These are phyloP conservation scores for Phytophthora cryptogea DNA, from an alignment of 352 stramenopile genomes.

Conservation along the genomic window DNA sequence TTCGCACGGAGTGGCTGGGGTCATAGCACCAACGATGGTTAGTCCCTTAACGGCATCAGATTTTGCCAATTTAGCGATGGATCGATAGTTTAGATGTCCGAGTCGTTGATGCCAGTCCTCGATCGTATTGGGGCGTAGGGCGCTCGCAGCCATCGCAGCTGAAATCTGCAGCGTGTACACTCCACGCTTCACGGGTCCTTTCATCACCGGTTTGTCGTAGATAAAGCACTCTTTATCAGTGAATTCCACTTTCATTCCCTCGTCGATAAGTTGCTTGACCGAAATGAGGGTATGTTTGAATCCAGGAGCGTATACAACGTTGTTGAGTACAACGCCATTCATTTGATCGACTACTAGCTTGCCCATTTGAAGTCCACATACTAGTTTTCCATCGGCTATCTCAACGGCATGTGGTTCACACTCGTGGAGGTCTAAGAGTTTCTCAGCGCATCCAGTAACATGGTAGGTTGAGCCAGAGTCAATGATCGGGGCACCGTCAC, in stretches of 20 bases:
- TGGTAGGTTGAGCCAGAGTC: constrained; percentile 14
- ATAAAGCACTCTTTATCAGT: constrained; percentile 6
- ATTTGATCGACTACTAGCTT: constrained; percentile 6
- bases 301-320: constrained; percentile 7
- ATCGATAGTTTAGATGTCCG: background rate
- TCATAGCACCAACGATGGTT: background rate
- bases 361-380: background rate
- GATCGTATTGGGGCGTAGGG: background rate
- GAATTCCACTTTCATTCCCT: constrained; percentile 13
- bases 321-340: background rate
- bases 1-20: background rate
- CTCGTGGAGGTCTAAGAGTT: constrained; percentile 5
- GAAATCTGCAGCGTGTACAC: background rate
- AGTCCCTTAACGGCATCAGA: background rate
- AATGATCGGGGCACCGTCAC: constrained; percentile 6
- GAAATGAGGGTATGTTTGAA: constrained; percentile 11
- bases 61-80: background rate
- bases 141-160: background rate
- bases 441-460: background rate
- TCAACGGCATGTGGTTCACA: constrained; percentile 14
- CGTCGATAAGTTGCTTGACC: constrained; percentile 16
- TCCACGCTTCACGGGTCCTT: background rate
- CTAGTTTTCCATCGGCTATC: constrained; percentile 1
- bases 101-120: constrained; percentile 3
- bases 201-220: constrained; percentile 8